Base-by-base conservation (phyloP, 129 eudicot genomes). In the Artemisia tridentata region DNA sequence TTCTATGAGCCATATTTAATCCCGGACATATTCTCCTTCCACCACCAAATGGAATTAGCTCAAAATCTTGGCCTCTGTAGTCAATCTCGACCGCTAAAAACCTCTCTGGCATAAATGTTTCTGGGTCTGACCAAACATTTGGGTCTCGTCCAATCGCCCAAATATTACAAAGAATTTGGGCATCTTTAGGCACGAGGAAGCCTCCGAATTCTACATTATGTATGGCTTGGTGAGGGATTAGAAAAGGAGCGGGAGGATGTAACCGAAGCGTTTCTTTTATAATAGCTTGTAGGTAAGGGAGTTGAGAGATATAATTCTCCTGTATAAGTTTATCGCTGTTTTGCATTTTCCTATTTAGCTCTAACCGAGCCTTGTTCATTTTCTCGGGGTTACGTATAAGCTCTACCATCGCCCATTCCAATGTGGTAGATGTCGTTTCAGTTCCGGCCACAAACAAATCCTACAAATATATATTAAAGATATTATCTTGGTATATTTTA, bases 71-170 rank as follows among this genome's bases (percentile, higher is more conserved):
- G 15, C 67, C 67, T 63, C 10, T 63, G 3, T 63, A 63, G 3
- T 34, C 67, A 0, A 63, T 16, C 25, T 63, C 48, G 7, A 63
- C 49, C 12, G 13, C 67, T 20, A 9, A 63, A 63, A 63, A 63
- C 50, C 67, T n/a, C 49, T 63, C 49, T 1, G 67, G 50, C 67
- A 63, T 16, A 7, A 63, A 63, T 2, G 67, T 29, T 7, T 63
- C 50, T 7, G 49, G 67, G 14, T 63, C 15, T 16, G 67, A 62
- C 67, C 67, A 63, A 63, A 62, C 2, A 0, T 29, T 34, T 29
- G 50, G 67, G 23, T 63, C 48, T 63, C 67, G 15, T 63, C 50
- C 67, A 63, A 63, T 63, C 0, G 50, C 49, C 67, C 67, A 63
- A 8, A 29, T 21, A 34, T 34, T 63, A 63, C 48, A n/a, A 2